Evolutionary conservation across 2,329 filamentous ascomycete genomes (phyloP).

Genomic region (Plectosphaerella cucumerina): DNA sequence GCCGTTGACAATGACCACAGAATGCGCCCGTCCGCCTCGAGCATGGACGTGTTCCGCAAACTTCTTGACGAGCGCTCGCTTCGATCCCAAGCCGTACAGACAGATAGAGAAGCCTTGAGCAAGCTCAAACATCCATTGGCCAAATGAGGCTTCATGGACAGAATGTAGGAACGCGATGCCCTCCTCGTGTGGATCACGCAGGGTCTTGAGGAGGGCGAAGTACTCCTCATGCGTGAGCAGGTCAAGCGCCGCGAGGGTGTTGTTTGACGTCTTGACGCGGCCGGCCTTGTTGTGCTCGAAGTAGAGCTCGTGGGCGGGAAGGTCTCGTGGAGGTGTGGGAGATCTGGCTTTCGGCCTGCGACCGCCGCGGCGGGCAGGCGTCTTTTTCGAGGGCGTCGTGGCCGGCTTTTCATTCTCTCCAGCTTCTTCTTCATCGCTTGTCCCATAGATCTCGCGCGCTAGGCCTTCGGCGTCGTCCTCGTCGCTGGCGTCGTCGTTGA

Average conservation of each 20-base stretch:
- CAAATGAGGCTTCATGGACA: constrained; percentile 76
- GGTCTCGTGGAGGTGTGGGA: constrained; percentile 73
- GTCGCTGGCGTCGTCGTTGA: constrained; percentile 60
- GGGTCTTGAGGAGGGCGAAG: constrained; percentile 63
- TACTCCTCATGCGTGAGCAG: constrained; percentile 91
- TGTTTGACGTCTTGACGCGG: constrained; percentile 78
- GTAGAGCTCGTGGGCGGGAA: constrained; percentile 86
- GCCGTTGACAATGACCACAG: constrained; percentile 83
- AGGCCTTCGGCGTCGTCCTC: constrained; percentile 69
- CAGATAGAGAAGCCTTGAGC: constrained; percentile 83
- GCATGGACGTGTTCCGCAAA: constrained; percentile 69
- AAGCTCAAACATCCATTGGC: constrained; percentile 91
- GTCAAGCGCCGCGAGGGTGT: constrained; percentile 69
- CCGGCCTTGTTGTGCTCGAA: constrained; percentile 89
- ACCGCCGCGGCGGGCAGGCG: constrained; percentile 38
- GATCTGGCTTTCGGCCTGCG: constrained; percentile 53
- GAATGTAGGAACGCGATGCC: constrained; percentile 70
- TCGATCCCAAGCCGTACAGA: constrained; percentile 89
- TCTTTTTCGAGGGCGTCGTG: constrained; percentile 26
- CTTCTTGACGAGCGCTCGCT: constrained; percentile 66
- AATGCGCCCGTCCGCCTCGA: constrained; percentile 35
- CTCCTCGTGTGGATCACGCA: constrained; percentile 62
- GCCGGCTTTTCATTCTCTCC: constrained; percentile 24
- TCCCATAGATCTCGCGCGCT: constrained; percentile 63
- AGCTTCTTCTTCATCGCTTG: constrained; percentile 47